These are phyloP conservation scores for Evernia prunastri DNA, from an alignment of 495 filamentous ascomycete genomes.

Conservation along the genomic window DNA sequence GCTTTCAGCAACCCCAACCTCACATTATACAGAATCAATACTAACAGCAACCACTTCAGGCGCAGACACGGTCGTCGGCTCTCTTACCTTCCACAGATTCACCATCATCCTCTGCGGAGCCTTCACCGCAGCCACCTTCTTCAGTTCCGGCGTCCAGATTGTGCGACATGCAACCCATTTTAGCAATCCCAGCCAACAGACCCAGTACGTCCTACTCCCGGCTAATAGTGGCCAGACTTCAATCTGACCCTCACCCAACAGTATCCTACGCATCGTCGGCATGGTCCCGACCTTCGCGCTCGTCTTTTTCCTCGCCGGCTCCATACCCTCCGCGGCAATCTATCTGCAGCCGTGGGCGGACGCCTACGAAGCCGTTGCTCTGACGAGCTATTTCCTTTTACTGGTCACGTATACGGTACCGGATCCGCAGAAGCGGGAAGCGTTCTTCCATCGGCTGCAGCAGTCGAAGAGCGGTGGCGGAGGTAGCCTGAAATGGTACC, in stretches of 20 bases:
- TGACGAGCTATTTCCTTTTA: slow-evolving; percentile 33
- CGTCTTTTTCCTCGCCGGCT: slow-evolving; percentile 29
- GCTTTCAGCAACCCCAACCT: neutral
- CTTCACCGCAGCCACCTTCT: slow-evolving; percentile 14
- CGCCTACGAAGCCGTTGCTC: slow-evolving; percentile 31
- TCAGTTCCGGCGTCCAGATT: slow-evolving; percentile 27
- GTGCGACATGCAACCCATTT: slow-evolving; percentile 28
- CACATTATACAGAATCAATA: neutral
- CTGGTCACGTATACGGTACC: slow-evolving; percentile 32
- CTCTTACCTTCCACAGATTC: slow-evolving; percentile 5
- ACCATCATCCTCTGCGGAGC: slow-evolving; percentile 11
- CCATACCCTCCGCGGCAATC: slow-evolving; percentile 28
- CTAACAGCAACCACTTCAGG: neutral
- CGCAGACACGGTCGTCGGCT: neutral
- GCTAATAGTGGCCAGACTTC: neutral
- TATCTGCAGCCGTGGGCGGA: slow-evolving; percentile 32
- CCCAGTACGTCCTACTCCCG: slow-evolving; percentile 31
- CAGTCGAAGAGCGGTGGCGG: slow-evolving; percentile 18
- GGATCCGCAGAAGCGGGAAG: slow-evolving; percentile 19
- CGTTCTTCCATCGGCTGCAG: slow-evolving; percentile 28
- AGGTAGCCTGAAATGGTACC: slow-evolving; percentile 9
- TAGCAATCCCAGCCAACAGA: slow-evolving; percentile 31
- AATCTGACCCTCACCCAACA: neutral
- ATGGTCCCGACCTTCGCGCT: slow-evolving; percentile 31
- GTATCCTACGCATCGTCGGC: slow-evolving; percentile 13